phyloP scores from a whole-genome alignment of 2,329 filamentous ascomycete species.

The Sarocladiaceae sp. region DNA sequence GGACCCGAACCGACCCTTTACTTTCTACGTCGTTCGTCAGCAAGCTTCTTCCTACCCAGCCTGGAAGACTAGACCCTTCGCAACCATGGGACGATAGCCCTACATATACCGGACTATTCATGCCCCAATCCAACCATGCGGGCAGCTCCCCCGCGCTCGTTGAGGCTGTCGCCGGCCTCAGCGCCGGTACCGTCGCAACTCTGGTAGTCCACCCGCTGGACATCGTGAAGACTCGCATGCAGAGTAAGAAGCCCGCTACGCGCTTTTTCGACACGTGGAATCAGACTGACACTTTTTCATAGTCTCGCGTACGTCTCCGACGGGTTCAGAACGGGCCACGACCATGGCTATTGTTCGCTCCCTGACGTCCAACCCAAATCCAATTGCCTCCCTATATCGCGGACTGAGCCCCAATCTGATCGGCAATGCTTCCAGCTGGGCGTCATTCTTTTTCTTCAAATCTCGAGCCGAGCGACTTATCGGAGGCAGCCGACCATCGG shows the following conservation, averaged over 20 bases:
- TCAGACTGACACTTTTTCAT: constrained; percentile 11
- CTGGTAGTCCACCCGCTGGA: constrained; percentile 89
- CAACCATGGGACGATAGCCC: constrained; percentile 12
- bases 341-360: constrained; percentile 49
- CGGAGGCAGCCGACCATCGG: constrained; percentile 18
- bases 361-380: constrained; percentile 46
- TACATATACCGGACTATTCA: constrained; percentile 25
- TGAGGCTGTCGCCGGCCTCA: constrained; percentile 86
- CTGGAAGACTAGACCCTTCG: constrained; percentile 17
- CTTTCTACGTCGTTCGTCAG: too few relatives aligned
- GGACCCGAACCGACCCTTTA: too few relatives aligned
- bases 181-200: constrained; percentile 81
- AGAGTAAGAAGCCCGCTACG: constrained; percentile 53
- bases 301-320: constrained; percentile 48
- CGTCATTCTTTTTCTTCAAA: constrained; percentile 83
- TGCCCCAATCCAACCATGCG: constrained; percentile 47
- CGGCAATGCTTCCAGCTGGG: constrained; percentile 89
- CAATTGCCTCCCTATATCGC: constrained; percentile 73
- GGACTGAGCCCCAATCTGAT: constrained; percentile 86
- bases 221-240: constrained; percentile 92
- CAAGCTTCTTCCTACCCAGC: constrained; percentile 10
- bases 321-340: constrained; percentile 35
- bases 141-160: constrained; percentile 72
- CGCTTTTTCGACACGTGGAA: neutral
- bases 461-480: constrained; percentile 47